These are phyloP conservation scores for Lyophyllum decastes DNA, from an alignment of 768 basidiomycete species.

Conservation along the genomic window DNA sequence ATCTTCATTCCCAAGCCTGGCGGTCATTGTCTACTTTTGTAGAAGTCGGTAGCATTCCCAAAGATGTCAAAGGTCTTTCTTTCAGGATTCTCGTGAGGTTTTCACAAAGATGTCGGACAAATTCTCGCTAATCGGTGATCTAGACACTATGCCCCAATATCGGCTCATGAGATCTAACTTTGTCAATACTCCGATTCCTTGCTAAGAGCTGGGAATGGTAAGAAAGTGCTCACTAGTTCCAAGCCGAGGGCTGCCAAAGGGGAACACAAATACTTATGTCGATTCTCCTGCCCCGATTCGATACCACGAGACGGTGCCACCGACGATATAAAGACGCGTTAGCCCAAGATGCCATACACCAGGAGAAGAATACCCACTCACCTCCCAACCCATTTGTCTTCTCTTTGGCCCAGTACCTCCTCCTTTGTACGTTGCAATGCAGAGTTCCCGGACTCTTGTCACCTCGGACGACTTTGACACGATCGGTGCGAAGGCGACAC, in stretches of 20 bases:
- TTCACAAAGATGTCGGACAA: slow-evolving; percentile 25
- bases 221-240: slow-evolving; percentile 12
- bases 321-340: slow-evolving; percentile 30
- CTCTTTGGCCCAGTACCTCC: background rate
- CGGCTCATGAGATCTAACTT: slow-evolving; percentile 29
- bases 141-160: slow-evolving; percentile 30
- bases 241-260: slow-evolving; percentile 29
- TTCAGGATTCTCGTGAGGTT: slow-evolving; percentile 21
- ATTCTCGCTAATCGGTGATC: slow-evolving; percentile 36
- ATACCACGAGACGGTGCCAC: slow-evolving; percentile 22
- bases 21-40: slow-evolving; percentile 18
- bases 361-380: background rate
- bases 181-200: slow-evolving; percentile 21
- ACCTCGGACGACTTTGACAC: slow-evolving; percentile 1
- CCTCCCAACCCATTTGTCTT: background rate
- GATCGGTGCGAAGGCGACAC: background rate
- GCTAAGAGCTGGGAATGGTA: slow-evolving; percentile 18
- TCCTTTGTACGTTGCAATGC: slow-evolving; percentile 3
- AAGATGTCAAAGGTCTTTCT: slow-evolving; percentile 30
- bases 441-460: background rate
- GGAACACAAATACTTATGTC: slow-evolving; percentile 22
- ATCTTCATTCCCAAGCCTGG: slow-evolving; percentile 18
- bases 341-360: slow-evolving; percentile 5
- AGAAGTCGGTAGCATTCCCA: slow-evolving; percentile 26
- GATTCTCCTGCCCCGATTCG: slow-evolving; percentile 27